Conservation (phyloP, 1,139 yeast species). For the Yamadazyma blattariae region DNA sequence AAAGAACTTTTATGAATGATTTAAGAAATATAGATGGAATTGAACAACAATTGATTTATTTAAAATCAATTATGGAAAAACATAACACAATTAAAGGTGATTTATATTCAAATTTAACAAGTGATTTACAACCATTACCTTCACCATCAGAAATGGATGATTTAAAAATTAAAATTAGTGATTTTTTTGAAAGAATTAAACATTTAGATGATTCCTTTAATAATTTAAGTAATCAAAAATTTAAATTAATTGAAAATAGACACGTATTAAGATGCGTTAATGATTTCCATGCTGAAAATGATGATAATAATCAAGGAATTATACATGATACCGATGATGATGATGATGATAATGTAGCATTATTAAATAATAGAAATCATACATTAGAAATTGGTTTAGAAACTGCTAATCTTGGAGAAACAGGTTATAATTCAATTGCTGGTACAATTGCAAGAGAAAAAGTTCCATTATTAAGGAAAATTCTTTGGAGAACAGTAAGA, state of each 20-base stretch:
- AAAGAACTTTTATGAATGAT: slow-evolving; percentile 82
- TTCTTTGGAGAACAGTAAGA: slow-evolving; percentile 53
- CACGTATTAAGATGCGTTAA: slow-evolving; percentile 30
- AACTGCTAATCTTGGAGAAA: slow-evolving; percentile 42
- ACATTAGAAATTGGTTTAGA: slow-evolving; percentile 28
- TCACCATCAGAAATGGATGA: slow-evolving; percentile 31
- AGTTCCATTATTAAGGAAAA: slow-evolving; percentile 45
- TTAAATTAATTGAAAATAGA: slow-evolving; percentile 31
- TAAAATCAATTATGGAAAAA: slow-evolving; percentile 35
- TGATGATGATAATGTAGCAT: slow-evolving; percentile 33
- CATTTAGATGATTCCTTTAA: slow-evolving; percentile 34
- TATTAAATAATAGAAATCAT: slow-evolving; percentile 25
- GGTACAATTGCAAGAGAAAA: slow-evolving; percentile 48
- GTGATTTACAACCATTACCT: slow-evolving; percentile 28
- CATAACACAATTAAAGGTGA: slow-evolving; percentile 26
- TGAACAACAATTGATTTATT: slow-evolving; percentile 26
- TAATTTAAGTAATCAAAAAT: slow-evolving; percentile 20
- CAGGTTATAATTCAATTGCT: slow-evolving; percentile 45
- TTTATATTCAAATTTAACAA: slow-evolving; percentile 22
- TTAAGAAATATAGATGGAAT: slow-evolving; percentile 51
- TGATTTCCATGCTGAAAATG: slow-evolving; percentile 24
- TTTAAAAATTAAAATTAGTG: slow-evolving; percentile 19
- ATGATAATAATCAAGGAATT: slow-evolving; percentile 12
- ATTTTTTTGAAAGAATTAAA: slow-evolving; percentile 25
- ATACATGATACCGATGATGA: slow-evolving; percentile 16